phyloP scores from a whole-genome alignment of 768 basidiomycete genomes.

The Russula sp. region DNA sequence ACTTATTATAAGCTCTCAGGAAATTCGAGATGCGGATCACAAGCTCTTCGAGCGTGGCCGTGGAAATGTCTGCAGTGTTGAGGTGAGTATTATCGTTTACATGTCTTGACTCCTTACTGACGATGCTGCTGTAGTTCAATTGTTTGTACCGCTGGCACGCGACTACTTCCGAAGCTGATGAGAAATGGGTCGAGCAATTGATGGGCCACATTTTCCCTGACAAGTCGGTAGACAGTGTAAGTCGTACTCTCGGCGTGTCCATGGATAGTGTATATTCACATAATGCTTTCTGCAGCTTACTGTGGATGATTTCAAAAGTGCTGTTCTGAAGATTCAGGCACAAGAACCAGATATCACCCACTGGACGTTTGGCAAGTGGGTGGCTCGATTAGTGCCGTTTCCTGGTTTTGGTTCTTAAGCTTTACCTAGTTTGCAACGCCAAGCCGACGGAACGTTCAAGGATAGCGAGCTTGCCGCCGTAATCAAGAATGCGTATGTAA shows the following conservation, averaged over 20 bases:
- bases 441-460: constrained; percentile 57
- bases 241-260: neutral
- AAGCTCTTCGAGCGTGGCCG: constrained; percentile 71
- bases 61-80: constrained; percentile 80
- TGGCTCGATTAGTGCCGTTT: neutral
- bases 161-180: constrained; percentile 69
- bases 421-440: constrained; percentile 52
- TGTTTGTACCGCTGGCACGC: constrained; percentile 87
- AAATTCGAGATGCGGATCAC: constrained; percentile 63
- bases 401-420: neutral
- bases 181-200: constrained; percentile 57
- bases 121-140: constrained; percentile 58
- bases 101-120: neutral
- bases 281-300: constrained; percentile 37
- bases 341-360: constrained; percentile 48
- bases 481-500: constrained; percentile 63
- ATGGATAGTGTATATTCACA: neutral
- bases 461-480: constrained; percentile 68
- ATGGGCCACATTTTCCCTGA: constrained; percentile 54
- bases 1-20: constrained; percentile 39
- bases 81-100: constrained; percentile 43
- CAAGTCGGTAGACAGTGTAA: constrained; percentile 45
- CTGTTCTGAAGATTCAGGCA: constrained; percentile 41
- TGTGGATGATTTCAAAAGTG: constrained; percentile 49
- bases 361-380: constrained; percentile 68